phyloP scores from a whole-genome alignment of 106 monocot species.

The Gastrodia elata region DNA sequence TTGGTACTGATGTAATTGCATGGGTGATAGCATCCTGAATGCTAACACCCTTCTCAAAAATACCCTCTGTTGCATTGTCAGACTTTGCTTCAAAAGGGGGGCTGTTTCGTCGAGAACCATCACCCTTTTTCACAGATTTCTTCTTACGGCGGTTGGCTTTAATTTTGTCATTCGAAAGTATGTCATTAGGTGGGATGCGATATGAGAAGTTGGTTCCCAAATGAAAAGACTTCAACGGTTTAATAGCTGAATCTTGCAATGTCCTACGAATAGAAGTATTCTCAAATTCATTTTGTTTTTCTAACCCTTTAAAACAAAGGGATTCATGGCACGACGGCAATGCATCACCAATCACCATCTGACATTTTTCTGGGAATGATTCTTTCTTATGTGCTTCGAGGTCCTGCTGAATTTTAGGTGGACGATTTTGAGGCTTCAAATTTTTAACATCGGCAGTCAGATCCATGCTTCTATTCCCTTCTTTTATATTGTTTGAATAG shows the following conservation, averaged over 20 bases:
- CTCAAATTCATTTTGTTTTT: background rate
- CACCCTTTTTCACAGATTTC: background rate
- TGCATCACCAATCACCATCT: background rate
- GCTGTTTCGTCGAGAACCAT: background rate
- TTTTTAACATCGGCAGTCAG: background rate
- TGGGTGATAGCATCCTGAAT: background rate
- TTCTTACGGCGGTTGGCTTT: background rate
- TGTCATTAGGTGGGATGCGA: background rate
- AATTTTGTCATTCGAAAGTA: background rate
- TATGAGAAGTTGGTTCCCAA: constrained; percentile 10
- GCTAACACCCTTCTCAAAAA: background rate
- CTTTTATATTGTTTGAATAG: background rate
- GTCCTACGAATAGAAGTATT: background rate
- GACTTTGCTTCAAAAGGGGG: background rate
- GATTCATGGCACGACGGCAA: background rate
- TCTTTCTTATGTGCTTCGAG: background rate
- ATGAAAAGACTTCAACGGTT: constrained; percentile 1
- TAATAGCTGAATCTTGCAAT: background rate
- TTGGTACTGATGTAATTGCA: background rate
- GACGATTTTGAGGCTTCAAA: background rate
- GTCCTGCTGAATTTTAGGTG: background rate
- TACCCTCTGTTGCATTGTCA: background rate
- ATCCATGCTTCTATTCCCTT: background rate
- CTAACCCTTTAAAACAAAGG: background rate
- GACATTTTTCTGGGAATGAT: background rate